Evolutionary conservation across 2,329 filamentous ascomycete species (phyloP), one percentile per base, ranked within the genome.

Genomic region (Coniochaeta hoffmannii): DNA sequence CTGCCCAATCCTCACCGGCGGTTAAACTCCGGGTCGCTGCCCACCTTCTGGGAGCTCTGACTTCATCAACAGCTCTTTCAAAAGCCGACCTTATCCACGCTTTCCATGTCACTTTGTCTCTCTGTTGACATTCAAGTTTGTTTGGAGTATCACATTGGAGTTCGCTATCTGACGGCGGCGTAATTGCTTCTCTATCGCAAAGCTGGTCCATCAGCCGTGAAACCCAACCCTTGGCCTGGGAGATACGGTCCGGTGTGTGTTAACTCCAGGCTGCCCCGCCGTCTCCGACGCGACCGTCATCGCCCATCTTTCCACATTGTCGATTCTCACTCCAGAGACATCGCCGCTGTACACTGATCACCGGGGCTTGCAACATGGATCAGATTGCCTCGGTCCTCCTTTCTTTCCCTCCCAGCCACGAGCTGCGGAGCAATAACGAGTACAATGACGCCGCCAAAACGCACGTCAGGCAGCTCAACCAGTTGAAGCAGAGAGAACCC

Each of bases 371-470:
- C 38, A 32, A 41, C 53, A 76, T 76, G 73, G 71, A 75, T 28
- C 64, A 66, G 52, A 63, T 64, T 53, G 68, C 65, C 34, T 61
- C 69, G 36, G 62, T 69, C 46, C 70, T 82, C 55, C 62, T 72
- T 59, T 66, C 68, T 49, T 80, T 80, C 58, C 70, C 74, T 56
- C 68, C 71, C 11, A 61, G 63, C 53, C 55, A 57, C 28, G 49
- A 34, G 7, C 14, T 51, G 49, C 12, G 22, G 62, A 59, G 44
- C 52, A 62, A 71, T 55, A 71, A 68, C 22, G 56, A 62, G 51
- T 79, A 76, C 61, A 72, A 82, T 60, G 60, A 60, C 17, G 65
- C 68, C 10, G 68, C 73, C 53, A 69, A 63, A 57, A 53, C 61
- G 0, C 77, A 81, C 58, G 63, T 71, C 22, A 58, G 61, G 17